phyloP scores from a whole-genome alignment of 2,329 filamentous ascomycete species.

The Aspergillus fumigatiaffinis region DNA sequence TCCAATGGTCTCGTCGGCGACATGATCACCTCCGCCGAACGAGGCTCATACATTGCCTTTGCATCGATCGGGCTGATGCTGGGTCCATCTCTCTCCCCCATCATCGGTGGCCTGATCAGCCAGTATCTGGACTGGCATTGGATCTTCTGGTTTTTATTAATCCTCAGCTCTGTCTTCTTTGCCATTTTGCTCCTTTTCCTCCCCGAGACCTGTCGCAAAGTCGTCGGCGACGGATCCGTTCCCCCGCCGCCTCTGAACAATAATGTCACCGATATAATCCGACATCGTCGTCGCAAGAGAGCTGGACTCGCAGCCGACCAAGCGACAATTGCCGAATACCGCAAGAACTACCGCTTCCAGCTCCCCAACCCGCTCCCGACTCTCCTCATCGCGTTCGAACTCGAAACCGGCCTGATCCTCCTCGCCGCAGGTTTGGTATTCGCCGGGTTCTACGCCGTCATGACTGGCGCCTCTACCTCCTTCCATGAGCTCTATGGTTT shows the following conservation, averaged over 20 bases:
- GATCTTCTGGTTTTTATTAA: slow-evolving; percentile 67
- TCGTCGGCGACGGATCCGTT: slow-evolving; percentile 37
- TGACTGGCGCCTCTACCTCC: slow-evolving; percentile 44
- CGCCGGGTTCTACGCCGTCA: slow-evolving; percentile 47
- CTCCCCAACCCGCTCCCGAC: slow-evolving; percentile 38
- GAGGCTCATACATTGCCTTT: slow-evolving; percentile 55
- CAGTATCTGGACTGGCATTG: slow-evolving; percentile 60
- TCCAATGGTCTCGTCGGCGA: slow-evolving; percentile 48
- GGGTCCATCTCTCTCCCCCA: slow-evolving; percentile 50
- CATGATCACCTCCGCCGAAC: slow-evolving; percentile 63
- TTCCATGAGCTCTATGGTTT: slow-evolving; percentile 46
- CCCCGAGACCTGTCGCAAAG: slow-evolving; percentile 47
- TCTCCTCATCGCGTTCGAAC: slow-evolving; percentile 33
- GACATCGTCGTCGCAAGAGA: slow-evolving; percentile 18
- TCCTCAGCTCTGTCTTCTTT: slow-evolving; percentile 49
- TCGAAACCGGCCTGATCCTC: slow-evolving; percentile 35
- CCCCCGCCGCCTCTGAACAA: slow-evolving; percentile 22
- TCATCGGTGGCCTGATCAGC: slow-evolving; percentile 62
- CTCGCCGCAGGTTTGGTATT: slow-evolving; percentile 43
- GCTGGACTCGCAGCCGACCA: slow-evolving; percentile 7
- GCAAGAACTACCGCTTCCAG: slow-evolving; percentile 17
- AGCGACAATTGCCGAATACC: neutral
- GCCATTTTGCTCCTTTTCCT: slow-evolving; percentile 54
- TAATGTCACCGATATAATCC: slow-evolving; percentile 19
- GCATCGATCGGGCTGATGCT: slow-evolving; percentile 31